Base-by-base conservation (phyloP, 2,329 filamentous ascomycete species). In the Calonectria ilicicola region DNA sequence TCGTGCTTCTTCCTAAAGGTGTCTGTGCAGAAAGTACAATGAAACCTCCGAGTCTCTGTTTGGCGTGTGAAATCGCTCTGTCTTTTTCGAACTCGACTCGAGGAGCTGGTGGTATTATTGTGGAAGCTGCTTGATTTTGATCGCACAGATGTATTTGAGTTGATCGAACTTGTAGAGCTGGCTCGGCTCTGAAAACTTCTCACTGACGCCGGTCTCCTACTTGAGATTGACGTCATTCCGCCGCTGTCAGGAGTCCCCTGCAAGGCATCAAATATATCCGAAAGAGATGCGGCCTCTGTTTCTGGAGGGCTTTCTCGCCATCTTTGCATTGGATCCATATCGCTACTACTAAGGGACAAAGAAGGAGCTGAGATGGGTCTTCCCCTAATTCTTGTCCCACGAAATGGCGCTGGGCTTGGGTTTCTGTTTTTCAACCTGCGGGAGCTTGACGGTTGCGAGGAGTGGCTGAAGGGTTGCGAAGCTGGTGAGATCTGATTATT, bases 1-100 rank as follows among this genome's bases (percentile, higher is more conserved):
- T 86, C 85, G 66, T 86, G 84, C 38, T 86, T 86, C 1, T 83
- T 85, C 29, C 82, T 83, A 70, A 87, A 87, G 0, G 83, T 84
- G 51, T 87, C 85, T 0, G 85, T 86, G 62, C 86, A 87, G 72
- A 87, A 87, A 6, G 86, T 87, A 63, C 86, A 87, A 58, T 87
- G 85, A 26, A 82, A 84, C 0, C 60, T 74, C 8, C 73, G 58
- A 15, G 73, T 63, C 2, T 46, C 27, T 21, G 42, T 17, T 17
- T 40, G 19, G 21, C 49, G 17, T 27, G 38, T 32, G 14, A n/a
- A 5, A 4, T 40, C 21, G 10, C 35, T 72, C 65, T 42, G 67
- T 73, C 10, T 72, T 73, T 38, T 74, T 65, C 62, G 60, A 12
- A 70, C 75, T 2, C 72, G 74, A 1, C 74, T 72, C 0, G 73